Base-by-base conservation (phyloP, 768 basidiomycete species). In the Ephemerocybe angulata region DNA sequence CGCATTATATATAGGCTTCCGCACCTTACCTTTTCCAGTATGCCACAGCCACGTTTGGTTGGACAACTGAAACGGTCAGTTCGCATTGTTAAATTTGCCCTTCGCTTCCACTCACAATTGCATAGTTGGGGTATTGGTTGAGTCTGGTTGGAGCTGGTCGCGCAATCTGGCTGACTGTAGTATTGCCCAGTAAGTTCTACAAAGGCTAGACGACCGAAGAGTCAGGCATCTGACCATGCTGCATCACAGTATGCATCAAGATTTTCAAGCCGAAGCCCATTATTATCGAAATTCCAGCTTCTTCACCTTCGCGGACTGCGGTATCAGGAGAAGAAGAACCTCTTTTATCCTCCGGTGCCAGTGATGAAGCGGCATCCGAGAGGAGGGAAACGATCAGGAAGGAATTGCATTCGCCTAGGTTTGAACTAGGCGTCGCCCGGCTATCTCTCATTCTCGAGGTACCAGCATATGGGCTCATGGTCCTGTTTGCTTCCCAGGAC, bases 371-470 rank as follows among this genome's bases (percentile, higher is more conserved):
- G 4, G 57, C 40, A 25, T 67, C 69, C 28, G 62, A 13, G 38
- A 48, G 19, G 44, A 25, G 15, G 29, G n/a, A 33, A 37, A 49
- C 49, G 6, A 57, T 62, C 24, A 62, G 41, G 48, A 71, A 68
- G 50, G 65, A 70, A 50, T 60, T 70, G 37, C 77, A 78, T 59
- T 76, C 79, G 1, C 67, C 79, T 4, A 43, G 67, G 0, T 85
- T 93, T 64, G 93, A 96, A 69, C 77, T 95, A n/a, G 64, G 63
- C 29, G 72, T 93, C 21, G 83, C 86, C 5, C 82, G 84, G 4
- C 60, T 73, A 31, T 93, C 89, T 6, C 67, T 89, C 10, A 40
- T 76, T 10, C 54, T 90, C 44, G 86, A 90, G 40, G 48, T 81
- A 13, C 29, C 79, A 25, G 70, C 78, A 10, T 87, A 83, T 63